Evolutionary conservation across 75 land plant genomes (phyloP), one percentile per base, ranked within the genome.

Genomic region (Pinus tabuliformis): DNA sequence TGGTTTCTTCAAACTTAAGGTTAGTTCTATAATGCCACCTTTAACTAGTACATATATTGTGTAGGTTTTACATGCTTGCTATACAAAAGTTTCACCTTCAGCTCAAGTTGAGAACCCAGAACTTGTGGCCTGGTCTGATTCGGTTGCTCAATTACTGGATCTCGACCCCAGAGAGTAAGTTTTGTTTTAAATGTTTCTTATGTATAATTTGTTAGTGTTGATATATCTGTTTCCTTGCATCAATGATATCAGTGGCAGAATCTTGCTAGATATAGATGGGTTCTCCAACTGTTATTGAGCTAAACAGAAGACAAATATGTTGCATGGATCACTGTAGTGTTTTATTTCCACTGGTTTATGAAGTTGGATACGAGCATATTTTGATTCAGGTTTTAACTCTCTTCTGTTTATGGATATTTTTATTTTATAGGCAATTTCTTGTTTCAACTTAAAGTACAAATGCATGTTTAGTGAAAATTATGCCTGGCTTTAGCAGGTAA

Each of bases 41-140:
- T 49, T 49, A 9, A 49, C 54, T 49, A 49, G 12, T 49, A 49
- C 12, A 9, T 9, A 49, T 49, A 1, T 14, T 73, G 73, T 70
- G 75, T 62, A 97, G 99, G 99, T 97, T 18, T 75, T 87, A 33
- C 92, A 91, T 81, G 91, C 99, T 58, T 97, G 98, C 79, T 94
- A 97, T 78, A 79, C 92, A 36, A 87, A 90, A 82, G 98, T 97
- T 15, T 76, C 87, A 1, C 99, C 99, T 14, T 90, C 99, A 21
- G 98, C 62, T 61, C 80, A 85, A 60, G 98, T 94, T 56, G 92
- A 92, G 24, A 84, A 94, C 59, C 99, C 99, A 62, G 78, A 94
- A 81, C 93, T 97, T 60, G 89, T 97, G 30, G 91, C 83, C 5
- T 94, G 98, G 98, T 97, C 99, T 24, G 86, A 92, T 28, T 79